These are phyloP conservation scores for Austropuccinia psidii DNA, from an alignment of 1,284 basidiomycete genomes.

Conservation along the genomic window DNA sequence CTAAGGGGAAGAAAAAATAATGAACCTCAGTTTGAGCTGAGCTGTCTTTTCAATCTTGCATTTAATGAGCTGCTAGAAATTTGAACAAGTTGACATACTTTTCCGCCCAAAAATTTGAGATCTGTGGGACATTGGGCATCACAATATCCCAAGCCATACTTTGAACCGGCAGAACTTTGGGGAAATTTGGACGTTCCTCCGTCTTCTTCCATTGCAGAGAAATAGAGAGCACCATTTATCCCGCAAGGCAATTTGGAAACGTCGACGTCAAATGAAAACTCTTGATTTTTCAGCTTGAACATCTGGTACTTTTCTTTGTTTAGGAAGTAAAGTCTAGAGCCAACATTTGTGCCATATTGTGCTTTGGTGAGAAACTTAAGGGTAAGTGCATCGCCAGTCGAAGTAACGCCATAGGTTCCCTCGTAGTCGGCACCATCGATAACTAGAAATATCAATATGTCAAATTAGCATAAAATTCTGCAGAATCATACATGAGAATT, in stretches of 20 bases:
- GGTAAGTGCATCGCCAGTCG: neutral
- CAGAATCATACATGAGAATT: too few relatives aligned
- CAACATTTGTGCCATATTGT: neutral
- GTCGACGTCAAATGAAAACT: constrained; percentile 27
- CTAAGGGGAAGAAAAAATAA: constrained; percentile 51
- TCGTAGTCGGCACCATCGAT: neutral
- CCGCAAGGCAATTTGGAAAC: constrained; percentile 34
- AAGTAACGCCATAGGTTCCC: neutral
- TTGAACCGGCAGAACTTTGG: constrained; percentile 12
- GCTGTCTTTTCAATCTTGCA: neutral
- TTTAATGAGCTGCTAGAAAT: neutral
- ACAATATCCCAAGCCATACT: constrained; percentile 44
- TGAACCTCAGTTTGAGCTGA: too few relatives aligned
- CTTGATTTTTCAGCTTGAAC: constrained; percentile 23
- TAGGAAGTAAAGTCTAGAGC: neutral
- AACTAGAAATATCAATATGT: too few relatives aligned
- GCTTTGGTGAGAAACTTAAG: neutral
- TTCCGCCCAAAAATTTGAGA: constrained; percentile 56
- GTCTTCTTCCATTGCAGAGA: constrained; percentile 45
- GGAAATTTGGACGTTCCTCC: constrained; percentile 39
- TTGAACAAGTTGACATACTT: constrained; percentile 46
- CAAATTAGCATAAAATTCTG: too few relatives aligned
- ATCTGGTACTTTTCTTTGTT: neutral
- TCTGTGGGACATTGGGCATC: constrained; percentile 50
- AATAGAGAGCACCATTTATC: constrained; percentile 49